These are phyloP conservation scores for Xerocomus amazonicus DNA, from an alignment of 1,284 basidiomycete genomes.

Conservation along the genomic window DNA sequence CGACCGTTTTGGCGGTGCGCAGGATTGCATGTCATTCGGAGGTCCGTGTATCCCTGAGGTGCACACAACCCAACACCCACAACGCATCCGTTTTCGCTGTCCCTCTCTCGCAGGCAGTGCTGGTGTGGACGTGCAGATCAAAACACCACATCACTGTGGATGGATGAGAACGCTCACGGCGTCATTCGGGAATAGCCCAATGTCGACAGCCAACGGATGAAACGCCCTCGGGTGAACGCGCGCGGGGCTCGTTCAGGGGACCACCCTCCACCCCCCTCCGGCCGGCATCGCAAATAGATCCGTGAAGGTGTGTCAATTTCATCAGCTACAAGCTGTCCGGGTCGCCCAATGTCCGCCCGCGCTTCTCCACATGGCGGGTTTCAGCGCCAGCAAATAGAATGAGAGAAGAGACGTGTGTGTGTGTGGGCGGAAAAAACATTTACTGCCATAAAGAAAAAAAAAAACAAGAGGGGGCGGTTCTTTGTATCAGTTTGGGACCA, in stretches of 20 bases:
- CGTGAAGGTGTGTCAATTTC: not conserved
- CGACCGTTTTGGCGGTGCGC: no score
- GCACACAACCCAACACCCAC: no score
- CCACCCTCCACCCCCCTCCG: no score
- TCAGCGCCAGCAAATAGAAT: not conserved
- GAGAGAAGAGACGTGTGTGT: not conserved
- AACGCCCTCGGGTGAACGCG: not conserved
- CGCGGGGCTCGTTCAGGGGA: not conserved
- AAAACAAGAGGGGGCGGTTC: not conserved
- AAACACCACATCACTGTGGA: no score
- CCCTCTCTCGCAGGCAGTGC: no score
- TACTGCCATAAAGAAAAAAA: not conserved
- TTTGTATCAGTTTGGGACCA: not conserved
- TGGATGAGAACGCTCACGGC: no score
- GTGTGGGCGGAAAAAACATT: constrained; percentile 1
- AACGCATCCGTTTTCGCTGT: no score
- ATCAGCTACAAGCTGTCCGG: not conserved
- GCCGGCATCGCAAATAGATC: not conserved
- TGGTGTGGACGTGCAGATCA: no score
- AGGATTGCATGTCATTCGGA: no score
- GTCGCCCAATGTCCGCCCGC: not conserved
- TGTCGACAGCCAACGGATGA: not conserved
- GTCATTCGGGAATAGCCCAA: not conserved
- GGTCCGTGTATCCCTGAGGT: no score
- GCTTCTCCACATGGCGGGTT: not conserved